Evolutionary conservation across 768 basidiomycete species (phyloP).

Genomic region (Candolleomyces efflorescens): DNA sequence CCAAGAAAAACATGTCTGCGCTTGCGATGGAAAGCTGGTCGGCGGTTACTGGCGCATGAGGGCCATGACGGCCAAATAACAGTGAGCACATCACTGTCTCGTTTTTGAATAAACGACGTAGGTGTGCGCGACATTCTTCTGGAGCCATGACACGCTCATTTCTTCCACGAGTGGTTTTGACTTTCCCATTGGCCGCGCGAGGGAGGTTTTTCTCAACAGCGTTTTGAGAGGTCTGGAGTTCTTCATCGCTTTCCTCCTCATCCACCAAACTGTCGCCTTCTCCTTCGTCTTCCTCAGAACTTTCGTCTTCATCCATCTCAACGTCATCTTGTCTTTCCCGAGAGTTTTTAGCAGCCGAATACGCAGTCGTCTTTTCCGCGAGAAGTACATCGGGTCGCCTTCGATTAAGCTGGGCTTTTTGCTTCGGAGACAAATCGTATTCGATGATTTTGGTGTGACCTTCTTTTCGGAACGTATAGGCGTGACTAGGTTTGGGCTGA

Average conservation of each 20-base stretch:
- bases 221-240: slow-evolving; percentile 13
- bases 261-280: slow-evolving; percentile 42
- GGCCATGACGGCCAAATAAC: slow-evolving; percentile 91
- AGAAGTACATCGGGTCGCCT: slow-evolving; percentile 77
- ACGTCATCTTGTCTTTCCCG: slow-evolving; percentile 30
- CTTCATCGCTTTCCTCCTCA: slow-evolving; percentile 33
- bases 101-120: slow-evolving; percentile 82
- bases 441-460: slow-evolving; percentile 93
- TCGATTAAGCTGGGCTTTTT: slow-evolving; percentile 57
- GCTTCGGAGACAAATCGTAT: slow-evolving; percentile 79
- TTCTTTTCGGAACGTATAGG: slow-evolving; percentile 91
- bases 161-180: slow-evolving; percentile 73
- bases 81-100: slow-evolving; percentile 80
- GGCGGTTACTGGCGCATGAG: slow-evolving; percentile 59
- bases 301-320: slow-evolving; percentile 49
- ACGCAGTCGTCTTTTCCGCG: slow-evolving; percentile 37
- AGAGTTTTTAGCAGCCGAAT: slow-evolving; percentile 21
- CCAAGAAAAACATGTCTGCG: slow-evolving; percentile 97
- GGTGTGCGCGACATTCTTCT: slow-evolving; percentile 91
- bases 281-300: slow-evolving; percentile 46
- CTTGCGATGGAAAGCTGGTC: slow-evolving; percentile 64
- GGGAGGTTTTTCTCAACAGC: slow-evolving; percentile 36
- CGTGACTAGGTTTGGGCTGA: slow-evolving; percentile 41
- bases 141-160: slow-evolving; percentile 89
- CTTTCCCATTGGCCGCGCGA: slow-evolving; percentile 69